Evolutionary conservation across 2,329 filamentous ascomycete genomes (phyloP), one percentile per base, ranked within the genome.

Genomic region (Xylariaceae sp.): DNA sequence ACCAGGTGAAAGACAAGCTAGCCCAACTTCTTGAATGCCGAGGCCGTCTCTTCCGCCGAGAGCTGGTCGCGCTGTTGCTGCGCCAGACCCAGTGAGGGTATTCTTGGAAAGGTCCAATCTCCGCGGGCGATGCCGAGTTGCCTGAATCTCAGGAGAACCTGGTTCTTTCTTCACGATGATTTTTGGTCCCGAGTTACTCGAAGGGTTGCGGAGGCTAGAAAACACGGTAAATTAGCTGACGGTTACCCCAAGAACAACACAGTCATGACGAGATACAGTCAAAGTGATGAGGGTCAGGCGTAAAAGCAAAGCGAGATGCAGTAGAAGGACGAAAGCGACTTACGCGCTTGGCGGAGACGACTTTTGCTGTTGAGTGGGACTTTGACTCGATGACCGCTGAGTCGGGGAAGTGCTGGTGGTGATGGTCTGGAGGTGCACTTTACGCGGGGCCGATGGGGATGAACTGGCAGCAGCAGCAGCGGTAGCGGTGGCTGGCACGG

Each of bases 161-260:
- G 92, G 92, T 75, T 99, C 94, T 76, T 97, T 97, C 81, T 97
- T 97, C 61, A 99, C 92, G 65, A 96, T 83, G 64, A 97, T 95
- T 77, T 90, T 92, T 47, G 90, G 89, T 51, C 63, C 69, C 8
- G 68, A 58, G 34, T 76, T 74, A 51, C 76, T 80, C 73, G 73
- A 77, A 75, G 73, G 82, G 79, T 75, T 80, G 76, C 80, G 81
- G 74, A 66, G 59, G 8, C 64, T 66, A 53, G 13, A 60, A 17
- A 70, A 66, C 69, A 71, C 70, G 71, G 70, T 58, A 62, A 65
- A 63, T 69, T 58, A 66, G 64, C 50, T 23, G 34, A 58, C 13
- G 18, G 45, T 35, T n/a, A 51, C 17, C 10, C 44, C 23, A n/a
- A 2, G 35, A 35, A 57, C 11, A 53, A 23, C 18, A 56, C 35